Conservation (phyloP, 2,329 filamentous ascomycete genomes). For the Ophiostoma perfectum region DNA sequence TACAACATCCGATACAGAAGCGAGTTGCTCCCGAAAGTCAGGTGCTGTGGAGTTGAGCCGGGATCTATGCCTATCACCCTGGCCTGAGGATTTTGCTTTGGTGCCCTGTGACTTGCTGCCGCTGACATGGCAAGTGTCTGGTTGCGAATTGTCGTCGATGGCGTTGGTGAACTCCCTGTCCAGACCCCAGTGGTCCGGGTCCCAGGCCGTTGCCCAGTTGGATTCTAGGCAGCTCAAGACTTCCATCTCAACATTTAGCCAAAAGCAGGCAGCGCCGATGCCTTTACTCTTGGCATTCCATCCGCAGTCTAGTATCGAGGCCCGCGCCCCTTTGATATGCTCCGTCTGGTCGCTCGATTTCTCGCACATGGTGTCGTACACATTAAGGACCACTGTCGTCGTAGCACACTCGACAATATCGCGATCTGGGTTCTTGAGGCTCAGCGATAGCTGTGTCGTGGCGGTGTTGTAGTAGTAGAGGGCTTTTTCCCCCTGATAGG, state of each 20-base stretch:
- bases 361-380: constrained; percentile 90
- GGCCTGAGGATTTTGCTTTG: background rate
- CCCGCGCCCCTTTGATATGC: constrained; percentile 78
- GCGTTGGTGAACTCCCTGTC: constrained; percentile 60
- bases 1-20: background rate
- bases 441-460: constrained; percentile 68
- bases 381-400: constrained; percentile 80
- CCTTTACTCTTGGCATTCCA: constrained; percentile 78
- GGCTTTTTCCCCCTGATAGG: constrained; percentile 53
- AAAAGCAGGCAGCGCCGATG: constrained; percentile 84
- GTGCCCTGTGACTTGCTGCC: background rate
- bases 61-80: too few species aligned
- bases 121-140: background rate
- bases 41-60: too few species aligned
- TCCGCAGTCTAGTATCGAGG: constrained; percentile 80
- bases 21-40: background rate
- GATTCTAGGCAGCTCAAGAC: constrained; percentile 81
- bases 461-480: constrained; percentile 80
- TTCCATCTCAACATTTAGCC: constrained; percentile 88
- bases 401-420: constrained; percentile 80
- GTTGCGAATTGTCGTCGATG: too few species aligned
- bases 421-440: constrained; percentile 76
- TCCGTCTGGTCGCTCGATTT: constrained; percentile 75
- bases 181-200: constrained; percentile 84
- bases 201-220: constrained; percentile 82